Percentiles rank a stretch among this genome's conserved stretches.
phyloP scores from a whole-genome alignment of 257 asterid species.

The Petunia axillaris region DNA sequence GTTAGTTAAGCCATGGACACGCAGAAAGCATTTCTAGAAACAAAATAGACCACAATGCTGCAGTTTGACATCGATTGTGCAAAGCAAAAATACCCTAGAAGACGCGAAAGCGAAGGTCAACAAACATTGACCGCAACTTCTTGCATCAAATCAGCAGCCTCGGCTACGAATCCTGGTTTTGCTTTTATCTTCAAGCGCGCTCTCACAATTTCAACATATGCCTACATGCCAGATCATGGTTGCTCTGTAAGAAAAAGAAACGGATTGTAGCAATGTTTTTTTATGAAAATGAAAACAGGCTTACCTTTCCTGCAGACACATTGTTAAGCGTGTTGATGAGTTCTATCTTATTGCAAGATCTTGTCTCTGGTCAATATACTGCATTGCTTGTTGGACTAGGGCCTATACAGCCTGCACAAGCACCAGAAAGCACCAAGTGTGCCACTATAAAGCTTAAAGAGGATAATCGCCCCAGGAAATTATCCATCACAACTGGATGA shows the following conservation, averaged over 20 bases:
- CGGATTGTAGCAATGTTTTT: not conserved
- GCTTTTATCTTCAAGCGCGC: conserved; percentile 93
- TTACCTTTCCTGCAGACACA: conserved; percentile 97
- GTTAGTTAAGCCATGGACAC: conserved; percentile 22
- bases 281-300: not conserved
- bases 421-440: not conserved
- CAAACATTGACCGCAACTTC: conserved; percentile 88
- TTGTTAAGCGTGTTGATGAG: conserved; percentile 88
- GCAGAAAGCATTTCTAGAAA: not conserved
- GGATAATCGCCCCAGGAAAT: not conserved
- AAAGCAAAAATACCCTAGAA: not conserved
- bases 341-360: conserved; percentile 82
- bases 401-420: conserved; percentile 87
- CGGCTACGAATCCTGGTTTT: conserved; percentile 85
- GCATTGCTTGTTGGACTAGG: conserved; percentile 96
- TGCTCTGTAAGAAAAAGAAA: conserved; percentile 12
- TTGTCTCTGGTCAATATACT: conserved; percentile 91
- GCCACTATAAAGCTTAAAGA: not conserved
- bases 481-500: not conserved
- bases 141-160: conserved; percentile 99
- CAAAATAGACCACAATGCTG: not conserved
- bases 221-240: conserved; percentile 42
- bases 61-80: not conserved
- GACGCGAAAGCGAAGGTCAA: not conserved
- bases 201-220: conserved; percentile 97